A percentile compares a stretch with the other conserved stretches of the same genome.
Conservation (phyloP, 2,329 filamentous ascomycete species). For the Ophiocordyceps robertsii region DNA sequence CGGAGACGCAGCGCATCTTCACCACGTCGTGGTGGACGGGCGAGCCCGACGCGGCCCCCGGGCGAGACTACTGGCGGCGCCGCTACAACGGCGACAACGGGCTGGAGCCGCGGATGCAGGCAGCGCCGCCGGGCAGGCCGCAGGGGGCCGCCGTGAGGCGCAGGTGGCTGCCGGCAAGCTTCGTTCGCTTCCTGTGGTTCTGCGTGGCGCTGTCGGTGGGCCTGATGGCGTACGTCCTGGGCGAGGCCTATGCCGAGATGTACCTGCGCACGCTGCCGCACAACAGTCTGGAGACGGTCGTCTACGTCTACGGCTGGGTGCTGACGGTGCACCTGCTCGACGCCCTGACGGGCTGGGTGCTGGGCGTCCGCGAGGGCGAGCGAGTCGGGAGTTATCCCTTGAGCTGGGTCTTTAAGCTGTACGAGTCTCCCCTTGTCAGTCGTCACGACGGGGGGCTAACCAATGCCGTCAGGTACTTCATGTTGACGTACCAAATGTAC, state of each 20-base stretch:
- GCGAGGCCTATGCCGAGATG: conserved; percentile 56
- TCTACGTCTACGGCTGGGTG: conserved; percentile 60
- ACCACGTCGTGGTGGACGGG: conserved; percentile 53
- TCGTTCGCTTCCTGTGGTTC: conserved; percentile 58
- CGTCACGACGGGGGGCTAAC: neutral
- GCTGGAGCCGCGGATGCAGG: conserved; percentile 23
- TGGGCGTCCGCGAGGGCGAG: conserved; percentile 52
- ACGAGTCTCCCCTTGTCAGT: too few relatives aligned
- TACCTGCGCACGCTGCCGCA: conserved; percentile 55
- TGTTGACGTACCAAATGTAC: conserved; percentile 59
- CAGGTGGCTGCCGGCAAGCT: conserved; percentile 50
- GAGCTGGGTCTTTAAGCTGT: conserved; percentile 60
- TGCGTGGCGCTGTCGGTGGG: conserved; percentile 49
- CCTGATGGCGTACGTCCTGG: conserved; percentile 52
- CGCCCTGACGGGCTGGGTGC: conserved; percentile 50
- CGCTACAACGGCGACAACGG: conserved; percentile 11
- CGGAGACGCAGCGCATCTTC: conserved; percentile 55
- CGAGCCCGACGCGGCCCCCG: conserved; percentile 28
- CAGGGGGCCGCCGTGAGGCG: conserved; percentile 29
- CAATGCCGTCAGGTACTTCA: conserved; percentile 42
- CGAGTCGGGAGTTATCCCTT: conserved; percentile 57
- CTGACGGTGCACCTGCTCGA: conserved; percentile 52
- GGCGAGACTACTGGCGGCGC: neutral
- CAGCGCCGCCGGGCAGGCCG: conserved; percentile 11
- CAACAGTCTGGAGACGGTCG: conserved; percentile 50